These are phyloP conservation scores for Plasmodium relictum DNA, from an alignment of 169 alveolate species.

Conservation along the genomic window DNA sequence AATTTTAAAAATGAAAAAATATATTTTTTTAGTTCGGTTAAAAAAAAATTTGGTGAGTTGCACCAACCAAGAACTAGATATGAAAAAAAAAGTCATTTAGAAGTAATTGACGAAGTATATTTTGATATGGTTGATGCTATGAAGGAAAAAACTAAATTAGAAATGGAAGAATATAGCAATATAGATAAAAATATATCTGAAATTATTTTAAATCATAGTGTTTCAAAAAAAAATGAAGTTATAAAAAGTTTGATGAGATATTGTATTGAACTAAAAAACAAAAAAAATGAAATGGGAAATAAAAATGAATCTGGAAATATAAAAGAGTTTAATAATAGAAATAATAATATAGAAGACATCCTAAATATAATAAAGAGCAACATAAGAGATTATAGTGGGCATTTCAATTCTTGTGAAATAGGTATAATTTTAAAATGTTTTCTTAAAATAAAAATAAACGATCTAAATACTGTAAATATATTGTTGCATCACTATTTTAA, in stretches of 20 bases:
- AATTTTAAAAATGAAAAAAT: constrained; percentile 18
- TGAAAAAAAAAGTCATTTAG: constrained; percentile 63
- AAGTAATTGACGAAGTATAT: constrained; percentile 53
- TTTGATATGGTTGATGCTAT: constrained; percentile 75
- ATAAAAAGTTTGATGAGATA: constrained; percentile 53
- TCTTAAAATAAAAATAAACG: constrained; percentile 47
- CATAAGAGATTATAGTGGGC: constrained; percentile 34
- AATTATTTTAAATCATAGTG: constrained; percentile 40
- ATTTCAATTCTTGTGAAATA: constrained; percentile 61
- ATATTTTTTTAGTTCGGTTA: constrained; percentile 31
- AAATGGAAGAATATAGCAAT: constrained; percentile 58
- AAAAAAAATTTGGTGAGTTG: constrained; percentile 57
- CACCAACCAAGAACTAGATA: constrained; percentile 48
- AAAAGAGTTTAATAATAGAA: neutral
- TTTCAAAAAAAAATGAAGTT: constrained; percentile 45
- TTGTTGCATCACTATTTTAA: constrained; percentile 59
- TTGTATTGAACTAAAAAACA: constrained; percentile 36
- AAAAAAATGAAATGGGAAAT: constrained; percentile 4
- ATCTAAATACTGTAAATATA: constrained; percentile 13
- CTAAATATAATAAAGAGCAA: constrained; percentile 21
- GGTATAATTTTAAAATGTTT: constrained; percentile 65
- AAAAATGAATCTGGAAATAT: neutral
- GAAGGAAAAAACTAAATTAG: constrained; percentile 52
- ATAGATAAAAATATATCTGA: constrained; percentile 42
- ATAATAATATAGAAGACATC: neutral